Conservation (phyloP, 495 filamentous ascomycete genomes). For the Venustampulla echinocandica region DNA sequence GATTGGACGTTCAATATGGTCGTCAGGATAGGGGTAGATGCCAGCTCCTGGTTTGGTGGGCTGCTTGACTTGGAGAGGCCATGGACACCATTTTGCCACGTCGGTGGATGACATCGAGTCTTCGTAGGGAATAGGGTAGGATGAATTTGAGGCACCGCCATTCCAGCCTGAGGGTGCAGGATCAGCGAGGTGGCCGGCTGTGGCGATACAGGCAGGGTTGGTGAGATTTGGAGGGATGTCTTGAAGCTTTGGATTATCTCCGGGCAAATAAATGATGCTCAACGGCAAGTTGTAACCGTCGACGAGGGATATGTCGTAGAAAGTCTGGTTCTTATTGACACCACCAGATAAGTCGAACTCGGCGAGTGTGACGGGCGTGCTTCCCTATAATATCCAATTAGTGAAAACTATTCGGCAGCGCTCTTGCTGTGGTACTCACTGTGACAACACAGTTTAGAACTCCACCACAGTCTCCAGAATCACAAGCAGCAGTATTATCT, state of each 20-base stretch:
- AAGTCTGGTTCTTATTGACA: slow-evolving; percentile 50
- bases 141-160: slow-evolving; percentile 41
- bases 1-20: slow-evolving; percentile 51
- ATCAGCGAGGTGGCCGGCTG: slow-evolving; percentile 43
- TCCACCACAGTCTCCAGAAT: slow-evolving; percentile 66
- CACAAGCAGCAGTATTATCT: slow-evolving; percentile 46
- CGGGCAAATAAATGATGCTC: slow-evolving; percentile 53
- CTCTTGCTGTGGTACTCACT: slow-evolving; percentile 40
- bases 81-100: slow-evolving; percentile 66
- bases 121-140: slow-evolving; percentile 58
- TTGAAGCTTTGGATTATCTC: slow-evolving; percentile 39
- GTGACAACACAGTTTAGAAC: slow-evolving; percentile 54
- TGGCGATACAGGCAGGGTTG: slow-evolving; percentile 63
- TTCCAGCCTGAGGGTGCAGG: slow-evolving; percentile 26
- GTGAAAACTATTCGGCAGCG: neutral
- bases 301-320: slow-evolving; percentile 77
- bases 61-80: slow-evolving; percentile 57
- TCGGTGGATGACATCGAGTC: slow-evolving; percentile 35
- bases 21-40: slow-evolving; percentile 68
- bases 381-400: slow-evolving; percentile 37
- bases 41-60: slow-evolving; percentile 57
- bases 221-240: slow-evolving; percentile 65
- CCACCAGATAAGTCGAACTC: slow-evolving; percentile 64
- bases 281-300: slow-evolving; percentile 78
- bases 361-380: slow-evolving; percentile 58